A percentile compares a stretch with the other conserved stretches of the same genome.
Evolutionary conservation across 345 rosid genomes (phyloP).

Genomic region (Rhizophora mangle): DNA sequence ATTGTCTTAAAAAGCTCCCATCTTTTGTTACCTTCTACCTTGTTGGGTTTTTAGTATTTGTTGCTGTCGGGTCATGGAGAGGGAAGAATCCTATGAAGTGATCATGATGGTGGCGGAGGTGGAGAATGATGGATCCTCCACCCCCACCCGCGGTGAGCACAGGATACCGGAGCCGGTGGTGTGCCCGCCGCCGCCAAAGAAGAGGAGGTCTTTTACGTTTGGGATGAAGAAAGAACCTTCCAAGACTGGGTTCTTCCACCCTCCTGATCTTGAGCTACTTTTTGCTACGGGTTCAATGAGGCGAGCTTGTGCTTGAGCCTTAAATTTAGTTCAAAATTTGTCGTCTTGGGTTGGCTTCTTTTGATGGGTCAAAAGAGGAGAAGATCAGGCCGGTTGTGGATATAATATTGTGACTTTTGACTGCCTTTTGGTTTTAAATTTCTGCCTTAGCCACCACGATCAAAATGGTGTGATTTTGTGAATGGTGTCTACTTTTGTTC

Average conservation of each 20-base stretch:
- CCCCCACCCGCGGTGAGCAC: constrained; percentile 17
- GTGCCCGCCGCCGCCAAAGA: constrained; percentile 34
- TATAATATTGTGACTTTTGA: too few species aligned
- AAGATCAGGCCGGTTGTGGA: too few species aligned
- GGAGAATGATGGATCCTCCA: background rate
- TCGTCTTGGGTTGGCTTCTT: too few species aligned
- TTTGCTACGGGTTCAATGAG: constrained; percentile 13
- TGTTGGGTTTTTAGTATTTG: too few species aligned
- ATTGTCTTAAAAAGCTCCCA: background rate
- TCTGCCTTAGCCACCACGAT: too few species aligned
- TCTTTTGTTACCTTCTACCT: too few species aligned
- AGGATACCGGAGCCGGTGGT: constrained; percentile 10
- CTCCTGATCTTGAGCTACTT: constrained; percentile 25
- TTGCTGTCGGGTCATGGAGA: background rate
- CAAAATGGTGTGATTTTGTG: too few species aligned
- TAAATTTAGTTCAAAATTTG: background rate
- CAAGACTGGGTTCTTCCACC: constrained; percentile 21
- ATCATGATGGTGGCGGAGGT: background rate
- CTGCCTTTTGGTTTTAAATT: too few species aligned
- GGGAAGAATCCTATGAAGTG: background rate
- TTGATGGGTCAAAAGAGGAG: too few species aligned
- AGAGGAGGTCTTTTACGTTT: constrained; percentile 12
- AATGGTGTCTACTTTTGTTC: too few species aligned
- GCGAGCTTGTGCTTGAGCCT: constrained; percentile 18
- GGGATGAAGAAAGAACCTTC: constrained; percentile 14